Base-by-base conservation (phyloP, 2,329 filamentous ascomycete species). In the Plectosphaerella plurivora region DNA sequence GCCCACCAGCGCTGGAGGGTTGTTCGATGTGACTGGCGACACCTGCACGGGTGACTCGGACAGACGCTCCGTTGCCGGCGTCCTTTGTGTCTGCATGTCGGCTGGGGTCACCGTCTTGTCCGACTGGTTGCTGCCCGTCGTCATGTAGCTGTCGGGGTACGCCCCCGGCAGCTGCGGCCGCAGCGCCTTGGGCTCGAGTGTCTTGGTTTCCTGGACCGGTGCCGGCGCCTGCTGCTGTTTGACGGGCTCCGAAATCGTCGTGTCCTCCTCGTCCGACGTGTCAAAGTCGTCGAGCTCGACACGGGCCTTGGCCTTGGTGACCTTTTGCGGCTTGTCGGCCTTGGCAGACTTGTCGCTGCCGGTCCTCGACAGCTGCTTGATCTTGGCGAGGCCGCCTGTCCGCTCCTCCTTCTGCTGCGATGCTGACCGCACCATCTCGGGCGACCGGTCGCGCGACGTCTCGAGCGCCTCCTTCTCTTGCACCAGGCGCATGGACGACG, bases 211-310 rank as follows among this genome's bases (percentile, higher is more conserved):
- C 9, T 25, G 58, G 55, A n/a, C 59, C 55, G 15, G 52, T 47
- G 35, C 59, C 57, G 35, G n/a, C 14, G 41, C n/a, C 16, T 44
- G 41, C 51, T 57, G 70, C 57, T 55, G 66, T 59, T 51, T 62
- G 55, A 61, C 50, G 15, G 66, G 63, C 42, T 65, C 63, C 5
- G 64, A 54, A 25, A 28, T 46, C 12, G 58, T 47, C 6, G 59
- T 52, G 1, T 69, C 63, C n/a, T 73, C 67, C 36, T 76, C 75
- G 1, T 72, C 71, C 5, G 80, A 80, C 50, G 78, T 79, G 56
- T 88, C 87, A 45, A 88, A 87, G 57, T 88, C 86, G 61, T 91
- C 88, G 12, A 91, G 74, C 51, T 86, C 84, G 56, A 86, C 76
- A 22, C 86, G 81, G 15, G 81, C 72, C 56, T 83, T 84, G 1